Base-by-base conservation (phyloP, 2,329 filamentous ascomycete genomes). In the Colletotrichum liriopes region DNA sequence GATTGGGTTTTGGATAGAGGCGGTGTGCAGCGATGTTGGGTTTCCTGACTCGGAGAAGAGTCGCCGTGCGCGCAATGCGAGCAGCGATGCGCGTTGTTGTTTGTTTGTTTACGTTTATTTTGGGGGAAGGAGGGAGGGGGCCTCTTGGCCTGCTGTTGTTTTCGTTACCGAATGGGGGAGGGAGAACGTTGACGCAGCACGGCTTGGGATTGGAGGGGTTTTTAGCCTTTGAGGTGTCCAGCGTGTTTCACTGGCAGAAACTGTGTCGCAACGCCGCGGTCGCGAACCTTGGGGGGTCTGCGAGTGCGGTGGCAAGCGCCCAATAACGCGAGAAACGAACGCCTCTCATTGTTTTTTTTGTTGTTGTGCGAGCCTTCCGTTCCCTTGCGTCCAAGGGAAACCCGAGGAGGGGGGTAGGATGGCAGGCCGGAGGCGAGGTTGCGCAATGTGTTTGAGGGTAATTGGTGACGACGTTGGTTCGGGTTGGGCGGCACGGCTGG, bases 1-100 rank as follows among this genome's bases (percentile, higher is more conserved):
- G 51, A 49, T 64, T 49, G 32, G 65, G 69, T 64, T 69, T 59
- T 59, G 52, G 26, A 59, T 63, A 32, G 52, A 69, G 60, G 65
- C 69, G 65, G 69, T 72, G 69, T 69, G 65, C 47, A 41, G 65
- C 16, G 5, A 14, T 23, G 26, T 55, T 49, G 58, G 29, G 32
- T 16, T 65, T 56, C 23, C 43, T 35, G 43, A 39, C 26, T 41
- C 45, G 11, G 12, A 61, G 29, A n/a, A 12, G 32, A 39, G 23
- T 37, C 18, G 35, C 43, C 43, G 43, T 62, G 59, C 45, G 59
- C 32, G 32, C 35, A 63, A 37, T 18, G n/a, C 3, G 11, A 3
- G 8, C 45, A 20, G 8, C 45, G 23, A 14, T 41, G 60, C 45
- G 45, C 32, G 45, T 63, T 39, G 59, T 62, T 61, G 49, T 64